A percentile compares a stretch with the other conserved stretches of the same genome.
phyloP scores from a whole-genome alignment of 306 rosid genomes.

The Prunus mira region DNA sequence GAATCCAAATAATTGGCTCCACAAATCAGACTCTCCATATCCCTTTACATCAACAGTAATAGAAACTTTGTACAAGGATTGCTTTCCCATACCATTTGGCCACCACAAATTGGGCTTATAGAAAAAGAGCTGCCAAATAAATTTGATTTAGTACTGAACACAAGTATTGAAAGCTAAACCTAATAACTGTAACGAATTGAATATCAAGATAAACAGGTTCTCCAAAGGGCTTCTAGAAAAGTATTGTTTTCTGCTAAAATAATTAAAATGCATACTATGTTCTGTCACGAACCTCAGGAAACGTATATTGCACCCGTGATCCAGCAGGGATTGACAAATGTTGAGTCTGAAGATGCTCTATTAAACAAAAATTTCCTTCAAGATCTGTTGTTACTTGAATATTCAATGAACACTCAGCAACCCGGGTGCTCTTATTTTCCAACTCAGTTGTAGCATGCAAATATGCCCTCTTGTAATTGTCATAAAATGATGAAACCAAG shows the following conservation, averaged over 20 bases:
- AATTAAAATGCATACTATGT: neutral
- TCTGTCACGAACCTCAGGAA: constrained; percentile 66
- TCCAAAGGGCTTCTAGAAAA: constrained; percentile 4
- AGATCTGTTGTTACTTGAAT: constrained; percentile 73
- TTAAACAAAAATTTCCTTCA: constrained; percentile 53
- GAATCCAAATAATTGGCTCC: constrained; percentile 82
- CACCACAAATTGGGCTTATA: constrained; percentile 95
- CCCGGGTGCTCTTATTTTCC: constrained; percentile 68
- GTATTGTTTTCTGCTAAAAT: neutral
- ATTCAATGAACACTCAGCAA: constrained; percentile 76
- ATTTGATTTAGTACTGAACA: constrained; percentile 29
- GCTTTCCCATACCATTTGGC: constrained; percentile 99
- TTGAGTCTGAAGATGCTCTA: constrained; percentile 78
- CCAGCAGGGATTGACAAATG: constrained; percentile 61
- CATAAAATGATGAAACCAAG: constrained; percentile 83
- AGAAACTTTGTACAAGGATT: constrained; percentile 65
- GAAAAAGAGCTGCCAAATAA: constrained; percentile 71
- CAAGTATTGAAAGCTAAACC: constrained; percentile 15
- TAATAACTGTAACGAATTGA: constrained; percentile 13
- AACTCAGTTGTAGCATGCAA: constrained; percentile 72
- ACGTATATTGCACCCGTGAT: constrained; percentile 61
- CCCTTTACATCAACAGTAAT: constrained; percentile 71
- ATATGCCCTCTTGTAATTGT: constrained; percentile 70
- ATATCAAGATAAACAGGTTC: constrained; percentile 16
- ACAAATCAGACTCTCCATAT: constrained; percentile 82